These are phyloP conservation scores for Aspergillaceae sp. DNA, from an alignment of 2,329 filamentous ascomycete genomes.

Conservation along the genomic window DNA sequence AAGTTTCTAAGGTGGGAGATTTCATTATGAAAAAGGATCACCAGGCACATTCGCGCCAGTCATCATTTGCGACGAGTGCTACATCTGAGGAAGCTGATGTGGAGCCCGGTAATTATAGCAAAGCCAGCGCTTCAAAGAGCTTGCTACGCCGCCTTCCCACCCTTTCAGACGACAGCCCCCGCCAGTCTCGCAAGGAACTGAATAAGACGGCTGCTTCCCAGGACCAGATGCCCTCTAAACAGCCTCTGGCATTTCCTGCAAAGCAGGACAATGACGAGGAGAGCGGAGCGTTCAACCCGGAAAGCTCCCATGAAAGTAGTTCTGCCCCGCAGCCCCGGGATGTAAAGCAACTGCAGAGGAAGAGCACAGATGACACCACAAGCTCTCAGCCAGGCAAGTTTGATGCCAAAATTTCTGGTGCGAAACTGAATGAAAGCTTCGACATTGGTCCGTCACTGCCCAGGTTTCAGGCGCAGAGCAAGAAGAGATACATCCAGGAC, in stretches of 20 bases:
- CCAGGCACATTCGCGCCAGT: constrained; percentile 33
- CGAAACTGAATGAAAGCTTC: constrained; percentile 15
- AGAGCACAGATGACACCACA: not conserved
- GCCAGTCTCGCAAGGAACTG: constrained; percentile 25
- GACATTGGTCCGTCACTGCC: constrained; percentile 24
- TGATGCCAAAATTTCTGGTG: constrained; percentile 3
- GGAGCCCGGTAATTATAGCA: constrained; percentile 27
- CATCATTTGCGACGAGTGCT: constrained; percentile 37
- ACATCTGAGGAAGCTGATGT: constrained; percentile 33
- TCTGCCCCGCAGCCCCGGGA: constrained; percentile 3
- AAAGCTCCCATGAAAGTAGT: constrained; percentile 7
- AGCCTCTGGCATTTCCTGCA: constrained; percentile 44
- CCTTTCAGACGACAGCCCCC: constrained; percentile 27
- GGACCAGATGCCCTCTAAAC: constrained; percentile 39
- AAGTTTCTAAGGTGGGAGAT: constrained; percentile 54
- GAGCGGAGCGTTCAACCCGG: constrained; percentile 10
- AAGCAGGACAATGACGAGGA: constrained; percentile 30
- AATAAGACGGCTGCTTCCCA: constrained; percentile 23
- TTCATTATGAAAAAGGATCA: constrained; percentile 52
- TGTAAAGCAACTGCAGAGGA: constrained; percentile 4
- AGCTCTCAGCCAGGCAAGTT: constrained; percentile 10
- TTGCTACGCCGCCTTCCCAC: constrained; percentile 26
- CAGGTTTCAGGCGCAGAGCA: constrained; percentile 14
- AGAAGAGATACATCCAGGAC: constrained; percentile 19
- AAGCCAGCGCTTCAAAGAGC: constrained; percentile 17